Percentiles rank a stretch among this genome's conserved stretches.
These are phyloP conservation scores for Lichtheimia ramosa DNA, from an alignment of 371 early-diverging fungal genomes.

Conservation along the genomic window DNA sequence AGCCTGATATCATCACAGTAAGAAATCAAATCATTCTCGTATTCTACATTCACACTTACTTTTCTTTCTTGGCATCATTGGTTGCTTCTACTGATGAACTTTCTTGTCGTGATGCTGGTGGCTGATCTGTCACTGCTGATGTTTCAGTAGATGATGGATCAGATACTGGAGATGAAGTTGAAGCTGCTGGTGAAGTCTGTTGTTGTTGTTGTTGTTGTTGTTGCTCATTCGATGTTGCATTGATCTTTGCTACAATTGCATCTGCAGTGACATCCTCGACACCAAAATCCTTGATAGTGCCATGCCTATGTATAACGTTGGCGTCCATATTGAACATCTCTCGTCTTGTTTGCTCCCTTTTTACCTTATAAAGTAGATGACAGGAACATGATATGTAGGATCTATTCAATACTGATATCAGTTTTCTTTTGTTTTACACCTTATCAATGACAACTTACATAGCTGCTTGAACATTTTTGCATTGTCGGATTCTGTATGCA, in stretches of 20 bases:
- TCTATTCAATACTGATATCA: conserved; percentile 3
- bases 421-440: not conserved
- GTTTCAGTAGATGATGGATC: no score
- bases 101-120: not conserved
- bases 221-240: not conserved
- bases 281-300: conserved; percentile 22
- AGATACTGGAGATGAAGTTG: conserved; percentile 4
- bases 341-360: not conserved
- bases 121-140: no score
- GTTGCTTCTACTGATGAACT: not conserved
- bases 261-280: conserved; percentile 10
- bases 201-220: not conserved
- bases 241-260: conserved; percentile 16
- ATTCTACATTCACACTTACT: not conserved
- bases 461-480: conserved; percentile 26
- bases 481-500: conserved; percentile 22
- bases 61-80: conserved; percentile 17
- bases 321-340: not conserved
- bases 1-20: conserved; percentile 16
- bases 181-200: conserved; percentile 4
- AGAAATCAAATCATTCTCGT: not conserved
- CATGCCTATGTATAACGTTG: conserved; percentile 6
- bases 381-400: conserved; percentile 21
- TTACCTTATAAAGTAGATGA: conserved; percentile 22
- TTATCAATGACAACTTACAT: conserved; percentile 12